Evolutionary conservation across 1,284 basidiomycete species (phyloP).

Genomic region (Trichosporon sp.): DNA sequence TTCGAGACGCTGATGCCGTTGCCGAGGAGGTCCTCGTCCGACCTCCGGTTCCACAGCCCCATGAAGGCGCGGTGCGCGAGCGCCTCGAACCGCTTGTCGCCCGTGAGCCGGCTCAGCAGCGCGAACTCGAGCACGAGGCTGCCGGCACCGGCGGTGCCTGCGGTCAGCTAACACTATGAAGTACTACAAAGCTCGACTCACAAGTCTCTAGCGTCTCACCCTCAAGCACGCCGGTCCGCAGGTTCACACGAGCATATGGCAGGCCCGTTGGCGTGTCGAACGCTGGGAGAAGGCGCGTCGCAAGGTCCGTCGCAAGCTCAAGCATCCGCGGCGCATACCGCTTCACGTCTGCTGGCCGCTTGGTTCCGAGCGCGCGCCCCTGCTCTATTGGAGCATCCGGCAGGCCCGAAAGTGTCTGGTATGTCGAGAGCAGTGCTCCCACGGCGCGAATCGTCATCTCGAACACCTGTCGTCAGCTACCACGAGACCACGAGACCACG

Average conservation of each 20-base stretch:
- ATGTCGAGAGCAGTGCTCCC: slow-evolving; percentile 80
- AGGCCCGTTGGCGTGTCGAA: slow-evolving; percentile 83
- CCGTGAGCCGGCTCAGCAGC: slow-evolving; percentile 80
- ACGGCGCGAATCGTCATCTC: slow-evolving; percentile 78
- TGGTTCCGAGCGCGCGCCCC: slow-evolving; percentile 23
- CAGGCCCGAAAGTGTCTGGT: slow-evolving; percentile 59
- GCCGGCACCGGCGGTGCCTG: slow-evolving; percentile 88
- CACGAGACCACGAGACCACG: too few relatives aligned
- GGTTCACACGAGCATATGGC: slow-evolving; percentile 73
- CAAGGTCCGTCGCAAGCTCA: slow-evolving; percentile 75
- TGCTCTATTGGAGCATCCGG: slow-evolving; percentile 44
- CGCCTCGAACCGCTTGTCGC: slow-evolving; percentile 73
- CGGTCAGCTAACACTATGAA: slow-evolving; percentile 55
- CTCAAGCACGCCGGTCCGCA: slow-evolving; percentile 34
- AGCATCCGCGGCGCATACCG: slow-evolving; percentile 69
- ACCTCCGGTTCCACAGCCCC: slow-evolving; percentile 72
- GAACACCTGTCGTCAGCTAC: slow-evolving; percentile 29
- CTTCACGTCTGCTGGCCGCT: slow-evolving; percentile 53
- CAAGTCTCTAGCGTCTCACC: slow-evolving; percentile 46
- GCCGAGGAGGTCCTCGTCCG: slow-evolving; percentile 73
- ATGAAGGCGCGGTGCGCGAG: background rate
- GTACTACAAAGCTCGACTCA: slow-evolving; percentile 19
- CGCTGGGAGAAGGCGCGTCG: slow-evolving; percentile 74
- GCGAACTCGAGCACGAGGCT: slow-evolving; percentile 87
- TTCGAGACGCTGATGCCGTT: slow-evolving; percentile 74